Percentiles rank a stretch among this genome's conserved stretches.
These are phyloP conservation scores for Phaeoacremonium minimum DNA, from an alignment of 2,329 filamentous ascomycete genomes.

Conservation along the genomic window DNA sequence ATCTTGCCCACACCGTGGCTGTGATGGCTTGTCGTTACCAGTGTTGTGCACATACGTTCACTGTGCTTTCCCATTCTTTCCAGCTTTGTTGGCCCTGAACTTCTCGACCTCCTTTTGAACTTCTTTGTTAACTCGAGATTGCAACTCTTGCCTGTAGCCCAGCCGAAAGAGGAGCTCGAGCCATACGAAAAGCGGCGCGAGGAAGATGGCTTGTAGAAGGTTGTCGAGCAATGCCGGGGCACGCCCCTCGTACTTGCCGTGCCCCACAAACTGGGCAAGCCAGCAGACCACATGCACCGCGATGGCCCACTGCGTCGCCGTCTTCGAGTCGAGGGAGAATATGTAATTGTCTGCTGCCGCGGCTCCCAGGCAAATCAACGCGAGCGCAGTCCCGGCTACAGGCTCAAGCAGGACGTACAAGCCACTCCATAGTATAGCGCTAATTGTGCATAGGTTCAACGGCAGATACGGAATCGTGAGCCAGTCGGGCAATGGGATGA, in stretches of 20 bases:
- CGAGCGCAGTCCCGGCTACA: constrained; percentile 76
- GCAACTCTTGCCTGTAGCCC: constrained; percentile 85
- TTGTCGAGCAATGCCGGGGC: constrained; percentile 90
- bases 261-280: constrained; percentile 87
- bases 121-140: constrained; percentile 71
- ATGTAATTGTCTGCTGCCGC: constrained; percentile 75
- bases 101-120: constrained; percentile 75
- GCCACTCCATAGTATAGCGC: constrained; percentile 63
- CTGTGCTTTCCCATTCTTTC: constrained; percentile 47
- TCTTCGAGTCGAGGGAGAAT: constrained; percentile 48
- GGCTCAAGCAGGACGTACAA: constrained; percentile 93
- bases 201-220: constrained; percentile 82
- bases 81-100: constrained; percentile 54
- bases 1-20: no score
- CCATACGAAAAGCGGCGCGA: constrained; percentile 96
- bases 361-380: constrained; percentile 69
- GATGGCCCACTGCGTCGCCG: constrained; percentile 54
- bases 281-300: constrained; percentile 71
- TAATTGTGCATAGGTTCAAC: constrained; percentile 62
- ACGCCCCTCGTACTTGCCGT: constrained; percentile 82
- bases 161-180: constrained; percentile 87
- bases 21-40: no score
- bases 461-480: constrained; percentile 64
- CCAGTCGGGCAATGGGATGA: constrained; percentile 62
- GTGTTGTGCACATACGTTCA: no score